Evolutionary conservation across 306 rosid species (phyloP), one percentile per base, ranked within the genome.

Genomic region (Gleditsia sinensis): DNA sequence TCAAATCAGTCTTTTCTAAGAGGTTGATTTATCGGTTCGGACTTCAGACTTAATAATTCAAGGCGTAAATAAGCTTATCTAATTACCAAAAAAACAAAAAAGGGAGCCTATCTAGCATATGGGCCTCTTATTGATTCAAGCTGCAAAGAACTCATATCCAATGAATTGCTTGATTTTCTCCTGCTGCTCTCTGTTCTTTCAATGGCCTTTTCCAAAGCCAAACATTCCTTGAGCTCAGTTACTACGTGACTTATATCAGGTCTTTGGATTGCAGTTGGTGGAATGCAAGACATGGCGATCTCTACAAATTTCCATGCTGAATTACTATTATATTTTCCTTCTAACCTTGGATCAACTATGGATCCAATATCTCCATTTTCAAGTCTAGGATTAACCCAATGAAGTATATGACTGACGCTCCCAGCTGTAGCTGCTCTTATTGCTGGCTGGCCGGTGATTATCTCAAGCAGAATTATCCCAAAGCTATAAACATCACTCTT

Each of bases 391-490:
- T 13, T 42, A 57, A 77, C 83, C 85, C 83, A 49, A 2, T 50
- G 3, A 19, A 84, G 58, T 62, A 84, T 70, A 51, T 77, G 83
- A 23, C 16, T 48, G 23, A 9, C 16, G n/a, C 25, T 28, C 10
- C 9, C 79, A 14, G 13, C 2, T 74, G 51, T 21, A 37, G 19
- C 11, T 48, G 66, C 43, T 68, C 0, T 13, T 43, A 80, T 3
- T 39, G 71, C 80, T 9, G 63, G 21, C 3, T 9, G 58, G 0
- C 85, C 78, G 0, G 80, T 80, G 50, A 84, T 69, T 25, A 84
- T 17, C 83, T 69, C 85, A 4, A 84, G 72, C 14, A 84, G 69
- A 72, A 84, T 69, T 46, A 84, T 77, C 12, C 82, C 84, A 27
- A 80, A 79, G 32, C 84, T 80, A 11, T 72, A 80, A 3, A 83